phyloP scores from a whole-genome alignment of 2,329 filamentous ascomycete genomes.

The Xylaria sp. region DNA sequence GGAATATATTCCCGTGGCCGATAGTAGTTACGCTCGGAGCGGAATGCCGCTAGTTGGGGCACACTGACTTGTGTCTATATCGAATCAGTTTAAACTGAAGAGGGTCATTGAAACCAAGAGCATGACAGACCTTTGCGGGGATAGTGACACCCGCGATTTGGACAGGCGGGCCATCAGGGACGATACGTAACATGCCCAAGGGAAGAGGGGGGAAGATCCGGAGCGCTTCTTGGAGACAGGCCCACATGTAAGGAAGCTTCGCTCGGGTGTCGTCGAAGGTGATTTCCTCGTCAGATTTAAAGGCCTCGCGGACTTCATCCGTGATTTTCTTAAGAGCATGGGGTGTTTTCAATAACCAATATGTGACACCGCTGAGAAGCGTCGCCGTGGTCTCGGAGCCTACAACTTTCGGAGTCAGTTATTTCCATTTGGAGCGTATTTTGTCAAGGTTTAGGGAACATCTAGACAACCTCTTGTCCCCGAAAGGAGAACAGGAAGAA shows the following conservation, averaged over 20 bases:
- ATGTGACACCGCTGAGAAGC: conserved; percentile 42
- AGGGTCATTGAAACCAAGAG: not conserved
- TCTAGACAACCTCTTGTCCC: no score
- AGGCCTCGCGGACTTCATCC: conserved; percentile 57
- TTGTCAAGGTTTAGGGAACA: no score
- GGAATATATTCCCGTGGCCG: conserved; percentile 41
- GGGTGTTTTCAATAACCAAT: conserved; percentile 48
- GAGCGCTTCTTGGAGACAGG: conserved; percentile 42
- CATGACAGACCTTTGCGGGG: conserved; percentile 40
- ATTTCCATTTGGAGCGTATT: no score
- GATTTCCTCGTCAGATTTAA: conserved; percentile 58
- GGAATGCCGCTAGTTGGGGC: conserved; percentile 43
- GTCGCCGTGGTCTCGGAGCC: conserved; percentile 49
- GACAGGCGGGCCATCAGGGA: conserved; percentile 38
- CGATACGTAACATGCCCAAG: conserved; percentile 36
- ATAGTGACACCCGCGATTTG: conserved; percentile 41
- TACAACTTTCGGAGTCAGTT: conserved; percentile 37
- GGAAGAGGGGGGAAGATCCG: conserved; percentile 45
- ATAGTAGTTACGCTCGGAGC: conserved; percentile 42
- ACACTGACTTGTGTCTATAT: conserved; percentile 40
- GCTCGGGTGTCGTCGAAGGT: conserved; percentile 50
- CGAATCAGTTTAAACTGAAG: conserved; percentile 18
- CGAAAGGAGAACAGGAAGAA: no score
- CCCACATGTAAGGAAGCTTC: conserved; percentile 42
- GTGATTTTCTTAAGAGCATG: conserved; percentile 41